Percentiles rank a stretch among this genome's conserved stretches.
Conservation (phyloP, 495 filamentous ascomycete genomes). For the Lineolata rhizophorae region DNA sequence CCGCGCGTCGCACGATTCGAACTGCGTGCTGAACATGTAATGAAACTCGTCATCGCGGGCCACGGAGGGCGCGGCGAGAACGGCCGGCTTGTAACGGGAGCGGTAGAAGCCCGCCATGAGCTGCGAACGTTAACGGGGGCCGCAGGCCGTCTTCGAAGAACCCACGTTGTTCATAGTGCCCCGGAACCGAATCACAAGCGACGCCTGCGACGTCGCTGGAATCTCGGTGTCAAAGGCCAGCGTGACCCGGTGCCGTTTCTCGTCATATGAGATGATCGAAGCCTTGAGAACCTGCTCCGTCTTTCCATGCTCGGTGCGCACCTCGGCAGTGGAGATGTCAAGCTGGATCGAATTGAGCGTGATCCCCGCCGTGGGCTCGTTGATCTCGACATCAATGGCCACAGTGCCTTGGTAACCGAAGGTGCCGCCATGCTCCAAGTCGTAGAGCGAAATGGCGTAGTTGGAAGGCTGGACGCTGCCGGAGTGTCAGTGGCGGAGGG, state of each 20-base stretch:
- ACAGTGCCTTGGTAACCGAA: conserved; percentile 76
- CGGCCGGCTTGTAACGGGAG: conserved; percentile 72
- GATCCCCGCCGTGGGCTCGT: conserved; percentile 42
- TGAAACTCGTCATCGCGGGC: conserved; percentile 58
- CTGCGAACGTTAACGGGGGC: not conserved
- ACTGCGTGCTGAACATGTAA: conserved; percentile 93
- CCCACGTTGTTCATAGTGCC: conserved; percentile 69
- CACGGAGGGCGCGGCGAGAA: conserved; percentile 42
- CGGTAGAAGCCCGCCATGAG: conserved; percentile 89
- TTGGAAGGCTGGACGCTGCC: conserved; percentile 56
- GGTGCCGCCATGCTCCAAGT: conserved; percentile 44
- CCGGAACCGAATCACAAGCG: conserved; percentile 53
- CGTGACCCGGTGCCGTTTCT: conserved; percentile 53
- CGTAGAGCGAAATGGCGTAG: conserved; percentile 63
- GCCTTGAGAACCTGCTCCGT: conserved; percentile 29
- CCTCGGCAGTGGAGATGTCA: conserved; percentile 30
- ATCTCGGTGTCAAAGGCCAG: conserved; percentile 49
- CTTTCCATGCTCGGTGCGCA: conserved; percentile 24
- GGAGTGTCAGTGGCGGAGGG: conserved; percentile 3
- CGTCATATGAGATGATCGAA: conserved; percentile 51
- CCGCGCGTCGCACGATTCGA: conserved; percentile 87
- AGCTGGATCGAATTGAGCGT: conserved; percentile 51
- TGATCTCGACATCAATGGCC: conserved; percentile 36
- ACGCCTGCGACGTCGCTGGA: conserved; percentile 32
- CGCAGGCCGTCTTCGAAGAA: conserved; percentile 1